Base-by-base conservation (phyloP, 2,329 filamentous ascomycete genomes). In the Fusarium anthophilum region DNA sequence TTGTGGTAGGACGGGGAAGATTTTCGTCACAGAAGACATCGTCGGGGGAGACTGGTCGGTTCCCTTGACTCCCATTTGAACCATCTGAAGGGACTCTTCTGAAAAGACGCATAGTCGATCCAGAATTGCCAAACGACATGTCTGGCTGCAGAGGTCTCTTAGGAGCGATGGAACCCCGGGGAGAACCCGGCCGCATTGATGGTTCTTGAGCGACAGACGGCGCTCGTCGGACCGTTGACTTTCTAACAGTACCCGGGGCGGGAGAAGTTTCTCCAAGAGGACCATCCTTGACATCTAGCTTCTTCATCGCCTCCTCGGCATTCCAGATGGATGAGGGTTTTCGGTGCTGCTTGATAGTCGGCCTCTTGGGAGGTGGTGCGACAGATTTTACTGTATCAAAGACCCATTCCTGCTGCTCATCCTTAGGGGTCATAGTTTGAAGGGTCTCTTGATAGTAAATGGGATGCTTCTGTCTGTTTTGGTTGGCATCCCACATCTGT, bases 391-490 rank as follows among this genome's bases (percentile, higher is more conserved):
- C 91, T 0, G 96, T 98, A 79, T 98, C 96, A 80, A 98, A 98
- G 5, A 97, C 92, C 96, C 96, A 98, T 73, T 94, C 95, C 73
- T 98, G 94, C 22, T 93, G 87, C 10, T 95, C 92, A 43, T 90
- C 86, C 74, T 87, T 90, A 5, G 90, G 87, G 6, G 89, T 87
- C 61, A 97, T 89, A 14, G 90, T 91, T 76, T 92, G 90, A 55
- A 98, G 86, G 7, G 96, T 98, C 84, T 98, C 96, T 78, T 98
- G 95, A 82, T 98, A 98, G 83, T 96, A 97, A 77, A 93, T 93
- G 4, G 92, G 89, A 78, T 94, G 92, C 64, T 88, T 90, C 58
- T 90, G 89, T 65, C 91, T 88, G 70, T 90, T 91, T 73, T 91
- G 90, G 72, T 91, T 91, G 50, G 92, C 92, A 80, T 98, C 94